These are phyloP conservation scores for Podochytrium sp. DNA, from an alignment of 192 early-diverging fungal species.

Conservation along the genomic window DNA sequence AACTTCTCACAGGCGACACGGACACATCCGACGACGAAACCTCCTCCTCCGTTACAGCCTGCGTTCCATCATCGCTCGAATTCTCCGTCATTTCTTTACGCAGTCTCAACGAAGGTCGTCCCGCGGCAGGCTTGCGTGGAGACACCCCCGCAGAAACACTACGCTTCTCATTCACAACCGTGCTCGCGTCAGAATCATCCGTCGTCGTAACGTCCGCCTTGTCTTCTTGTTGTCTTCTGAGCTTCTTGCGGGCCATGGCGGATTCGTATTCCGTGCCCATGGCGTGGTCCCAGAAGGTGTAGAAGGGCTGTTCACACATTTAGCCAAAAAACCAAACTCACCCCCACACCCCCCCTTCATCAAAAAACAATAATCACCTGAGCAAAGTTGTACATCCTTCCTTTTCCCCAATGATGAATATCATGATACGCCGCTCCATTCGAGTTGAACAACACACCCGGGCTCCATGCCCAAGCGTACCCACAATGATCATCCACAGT, in stretches of 20 bases:
- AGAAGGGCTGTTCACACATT: constrained; percentile 71
- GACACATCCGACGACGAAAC: background rate
- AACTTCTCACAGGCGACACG: background rate
- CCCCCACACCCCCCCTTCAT: no score
- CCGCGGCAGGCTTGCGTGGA: background rate
- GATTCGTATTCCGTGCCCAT: constrained; percentile 65
- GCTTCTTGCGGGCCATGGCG: constrained; percentile 38
- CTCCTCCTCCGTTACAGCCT: background rate
- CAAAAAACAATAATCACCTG: constrained; percentile 39
- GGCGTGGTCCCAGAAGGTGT: constrained; percentile 77
- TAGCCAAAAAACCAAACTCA: background rate
- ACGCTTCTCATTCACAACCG: background rate
- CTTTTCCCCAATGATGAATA: constrained; percentile 53
- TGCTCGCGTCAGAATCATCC: background rate
- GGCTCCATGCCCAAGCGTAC: constrained; percentile 76
- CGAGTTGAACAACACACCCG: constrained; percentile 67
- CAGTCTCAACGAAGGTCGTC: background rate
- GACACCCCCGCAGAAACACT: background rate
- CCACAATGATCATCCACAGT: constrained; percentile 87
- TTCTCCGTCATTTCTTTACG: background rate
- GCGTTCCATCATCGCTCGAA: background rate
- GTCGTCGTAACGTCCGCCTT: background rate
- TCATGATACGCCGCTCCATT: constrained; percentile 80
- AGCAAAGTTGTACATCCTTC: constrained; percentile 55
- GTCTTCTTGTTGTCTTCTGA: background rate